Percentiles rank a stretch among this genome's conserved stretches.
Conservation (phyloP, 768 basidiomycete species). For the Kwoniella newhampshirensis region DNA sequence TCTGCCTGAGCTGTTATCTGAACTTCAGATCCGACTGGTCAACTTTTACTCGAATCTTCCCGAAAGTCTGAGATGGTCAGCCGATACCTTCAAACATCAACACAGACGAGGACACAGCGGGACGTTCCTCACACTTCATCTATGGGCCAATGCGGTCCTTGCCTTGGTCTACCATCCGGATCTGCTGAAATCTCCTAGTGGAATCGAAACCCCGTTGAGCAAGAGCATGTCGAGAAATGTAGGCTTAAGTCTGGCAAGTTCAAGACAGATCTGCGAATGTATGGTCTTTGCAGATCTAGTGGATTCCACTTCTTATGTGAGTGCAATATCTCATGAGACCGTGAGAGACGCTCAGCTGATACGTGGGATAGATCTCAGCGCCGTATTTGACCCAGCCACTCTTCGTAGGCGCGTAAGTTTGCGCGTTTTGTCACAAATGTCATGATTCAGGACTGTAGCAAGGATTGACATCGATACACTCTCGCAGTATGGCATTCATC, state of each 20-base stretch:
- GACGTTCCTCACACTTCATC: conserved; percentile 34
- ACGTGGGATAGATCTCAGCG: conserved; percentile 20
- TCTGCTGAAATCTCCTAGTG: conserved; percentile 43
- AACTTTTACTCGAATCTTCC: conserved; percentile 44
- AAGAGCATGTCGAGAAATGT: conserved; percentile 43
- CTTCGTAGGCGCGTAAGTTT: conserved; percentile 42
- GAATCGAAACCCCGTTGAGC: conserved; percentile 49
- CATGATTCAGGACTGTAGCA: no score
- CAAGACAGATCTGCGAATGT: conserved; percentile 50
- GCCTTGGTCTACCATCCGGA: conserved; percentile 50
- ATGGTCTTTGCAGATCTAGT: conserved; percentile 50
- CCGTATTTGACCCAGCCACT: conserved; percentile 44
- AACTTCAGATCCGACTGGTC: conserved; percentile 44
- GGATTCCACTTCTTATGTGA: conserved; percentile 25
- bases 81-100: conserved; percentile 50
- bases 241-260: conserved; percentile 40
- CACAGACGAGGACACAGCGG: conserved; percentile 39
- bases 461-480: conserved; percentile 3
- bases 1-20: conserved; percentile 34
- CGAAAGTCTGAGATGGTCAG: conserved; percentile 42
- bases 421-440: not conserved
- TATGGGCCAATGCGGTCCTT: conserved; percentile 49
- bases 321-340: not conserved
- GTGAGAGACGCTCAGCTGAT: not conserved
- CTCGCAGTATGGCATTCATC: conserved; percentile 40